Evolutionary conservation across 176 grass and related monocot genomes (phyloP), one percentile per base, ranked within the genome.

Genomic region (Musa itinerans): DNA sequence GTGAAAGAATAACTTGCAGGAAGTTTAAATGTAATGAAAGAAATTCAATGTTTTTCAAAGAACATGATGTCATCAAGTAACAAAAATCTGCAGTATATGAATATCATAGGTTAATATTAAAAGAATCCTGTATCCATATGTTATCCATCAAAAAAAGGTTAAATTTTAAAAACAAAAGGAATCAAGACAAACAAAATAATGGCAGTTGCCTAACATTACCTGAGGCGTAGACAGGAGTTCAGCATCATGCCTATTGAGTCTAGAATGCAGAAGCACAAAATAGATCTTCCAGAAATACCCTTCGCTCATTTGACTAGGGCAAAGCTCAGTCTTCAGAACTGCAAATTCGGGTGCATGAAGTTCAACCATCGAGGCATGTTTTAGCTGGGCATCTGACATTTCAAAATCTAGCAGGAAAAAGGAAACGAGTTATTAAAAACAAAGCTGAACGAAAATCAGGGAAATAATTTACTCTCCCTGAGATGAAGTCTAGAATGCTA

Each of bases 241-340:
- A 65, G 78, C 82, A 74, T 93, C 90, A 76, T 85, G 71, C 20
- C 73, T 85, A 54, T 50, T 85, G 23, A 93, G 90, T 74, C 86
- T 89, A 24, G 87, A 93, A 69, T 89, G 85, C 78, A 93, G 57
- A 76, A 93, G 87, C 29, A 93, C 90, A 76, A 93, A 93, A 79
- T 93, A 93, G 16, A 89, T 93, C 82, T 93, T 93, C 90, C 90
- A 93, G 66, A 93, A 93, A 63, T 80, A 89, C 55, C 74, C 80
- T 81, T 93, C 90, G 77, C 77, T 87, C 90, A 93, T 93, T 74
- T 89, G 87, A 74, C 77, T 83, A 64, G 90, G 86, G 67, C 90
- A 93, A 79, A 93, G 76, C 20, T 75, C 78, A 67, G 65, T 16
- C 65, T 84, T 89, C 52, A 89, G 55, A 63, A 79, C 78, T 2